phyloP scores from a whole-genome alignment of 129 eudicot genomes.

The Heracleum sosnowskyi region DNA sequence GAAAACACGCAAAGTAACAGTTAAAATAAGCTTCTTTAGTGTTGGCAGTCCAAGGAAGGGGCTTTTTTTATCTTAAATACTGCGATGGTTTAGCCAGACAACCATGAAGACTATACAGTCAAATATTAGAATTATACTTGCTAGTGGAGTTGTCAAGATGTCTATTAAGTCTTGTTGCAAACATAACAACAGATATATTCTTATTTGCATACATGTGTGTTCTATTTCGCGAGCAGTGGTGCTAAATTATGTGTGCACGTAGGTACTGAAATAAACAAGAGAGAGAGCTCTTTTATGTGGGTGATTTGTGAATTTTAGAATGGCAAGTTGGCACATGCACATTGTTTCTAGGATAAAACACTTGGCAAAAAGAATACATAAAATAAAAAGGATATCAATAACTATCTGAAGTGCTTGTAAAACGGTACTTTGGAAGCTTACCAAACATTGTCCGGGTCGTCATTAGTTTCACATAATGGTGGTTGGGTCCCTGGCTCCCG shows the following conservation, averaged over 20 bases:
- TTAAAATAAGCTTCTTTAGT: too few relatives aligned
- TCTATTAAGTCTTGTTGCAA: too few relatives aligned
- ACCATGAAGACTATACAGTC: background rate
- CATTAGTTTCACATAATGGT: conserved; percentile 72
- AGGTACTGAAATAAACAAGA: background rate
- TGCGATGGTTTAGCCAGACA: too few relatives aligned
- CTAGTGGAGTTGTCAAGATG: background rate
- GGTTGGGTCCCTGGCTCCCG: conserved; percentile 67
- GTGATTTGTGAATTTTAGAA: background rate
- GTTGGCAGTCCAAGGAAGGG: too few relatives aligned
- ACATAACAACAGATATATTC: too few relatives aligned
- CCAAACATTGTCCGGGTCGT: conserved; percentile 91
- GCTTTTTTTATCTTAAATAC: too few relatives aligned
- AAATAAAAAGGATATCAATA: background rate
- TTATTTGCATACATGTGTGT: too few relatives aligned
- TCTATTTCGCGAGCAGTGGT: too few relatives aligned
- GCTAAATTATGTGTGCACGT: background rate
- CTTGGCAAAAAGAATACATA: background rate
- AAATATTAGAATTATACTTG: background rate
- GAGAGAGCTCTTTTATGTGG: background rate
- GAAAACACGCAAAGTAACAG: too few relatives aligned
- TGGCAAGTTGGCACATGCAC: background rate
- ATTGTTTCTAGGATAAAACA: background rate
- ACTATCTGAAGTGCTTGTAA: background rate
- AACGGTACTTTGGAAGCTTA: conserved; percentile 16